Percentiles rank a stretch among this genome's conserved stretches.
Conservation (phyloP, 345 rosid genomes). For the Eucalyptus coolabah region DNA sequence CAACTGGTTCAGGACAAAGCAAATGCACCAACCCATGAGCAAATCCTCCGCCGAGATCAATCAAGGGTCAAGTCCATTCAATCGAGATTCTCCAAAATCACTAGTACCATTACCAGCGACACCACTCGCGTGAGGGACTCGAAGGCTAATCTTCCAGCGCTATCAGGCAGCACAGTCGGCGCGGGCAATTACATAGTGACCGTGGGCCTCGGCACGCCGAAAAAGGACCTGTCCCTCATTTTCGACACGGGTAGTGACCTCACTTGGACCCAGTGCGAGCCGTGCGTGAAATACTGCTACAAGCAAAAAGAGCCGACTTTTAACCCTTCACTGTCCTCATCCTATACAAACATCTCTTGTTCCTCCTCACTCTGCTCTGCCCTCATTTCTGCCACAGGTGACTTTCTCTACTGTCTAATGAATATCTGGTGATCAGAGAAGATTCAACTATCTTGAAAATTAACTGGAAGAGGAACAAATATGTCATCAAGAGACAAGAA, state of each 20-base stretch:
- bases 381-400: slow-evolving; percentile 47
- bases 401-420: not conserved
- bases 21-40: slow-evolving; percentile 13
- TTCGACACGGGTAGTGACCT: slow-evolving; percentile 70
- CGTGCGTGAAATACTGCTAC: slow-evolving; percentile 38
- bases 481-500: not conserved
- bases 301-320: slow-evolving; percentile 39
- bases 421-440: not conserved
- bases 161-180: slow-evolving; percentile 40
- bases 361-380: slow-evolving; percentile 23
- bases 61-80: slow-evolving; percentile 53
- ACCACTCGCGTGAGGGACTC: not conserved
- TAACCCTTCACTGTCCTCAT: slow-evolving; percentile 29
- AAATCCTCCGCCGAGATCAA: slow-evolving; percentile 50
- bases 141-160: slow-evolving; percentile 33
- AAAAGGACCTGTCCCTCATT: slow-evolving; percentile 23
- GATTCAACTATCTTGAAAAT: not conserved
- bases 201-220: slow-evolving; percentile 55
- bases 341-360: slow-evolving; percentile 58
- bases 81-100: slow-evolving; percentile 10
- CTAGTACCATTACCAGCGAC: not conserved
- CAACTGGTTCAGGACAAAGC: not conserved
- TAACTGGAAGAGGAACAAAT: not conserved
- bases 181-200: slow-evolving; percentile 42
- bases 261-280: slow-evolving; percentile 61